Evolutionary conservation across 73 alveolate genomes (phyloP), one percentile per base, ranked within the genome.

Genomic region (Paramecium primaurelia): DNA sequence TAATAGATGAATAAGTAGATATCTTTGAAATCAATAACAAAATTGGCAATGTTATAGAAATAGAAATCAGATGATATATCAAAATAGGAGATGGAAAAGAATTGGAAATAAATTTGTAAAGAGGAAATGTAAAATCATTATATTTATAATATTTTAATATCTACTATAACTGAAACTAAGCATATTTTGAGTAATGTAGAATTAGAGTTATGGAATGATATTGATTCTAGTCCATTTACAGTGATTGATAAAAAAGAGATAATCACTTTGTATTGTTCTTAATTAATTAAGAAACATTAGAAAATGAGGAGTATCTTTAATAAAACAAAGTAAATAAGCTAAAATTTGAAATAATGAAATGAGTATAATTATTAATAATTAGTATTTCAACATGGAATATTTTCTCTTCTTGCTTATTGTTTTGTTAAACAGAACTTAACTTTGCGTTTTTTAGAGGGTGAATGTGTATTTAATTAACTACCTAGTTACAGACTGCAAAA

Each of bases 351-450:
- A 64, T n/a, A 36, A 38, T 73, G 87, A 73, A 30, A 34, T 73
- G 47, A 73, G 47, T 73, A 73, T 73, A 73, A 32, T 32, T 32
- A 68, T 68, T 14, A 11, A 32, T 34, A 25, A 68, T 68, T 68
- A 36, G 58, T 73, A 73, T 34, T 73, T 73, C 87, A 73, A 59
- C 87, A 73, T 73, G 58, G 30, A 37, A 73, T 73, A 40, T 73
- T 73, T 37, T 73, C 87, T 73, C 87, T 73, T 73, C 59, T 73
- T 37, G 87, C 87, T 2, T 73, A 73, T 73, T 38, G 6, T 73
- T 38, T 73, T 1, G 87, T 73, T 11, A 73, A 73, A 40, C 87
- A 73, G 34, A 73, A 73, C 32, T 73, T 73, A 22, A 73, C 87
- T 73, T 68, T 68, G 20, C 51, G 40, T 11, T 8, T 6, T 73